phyloP scores from a whole-genome alignment of 192 early-diverging fungal species.

The Haplosporangium gracile region DNA sequence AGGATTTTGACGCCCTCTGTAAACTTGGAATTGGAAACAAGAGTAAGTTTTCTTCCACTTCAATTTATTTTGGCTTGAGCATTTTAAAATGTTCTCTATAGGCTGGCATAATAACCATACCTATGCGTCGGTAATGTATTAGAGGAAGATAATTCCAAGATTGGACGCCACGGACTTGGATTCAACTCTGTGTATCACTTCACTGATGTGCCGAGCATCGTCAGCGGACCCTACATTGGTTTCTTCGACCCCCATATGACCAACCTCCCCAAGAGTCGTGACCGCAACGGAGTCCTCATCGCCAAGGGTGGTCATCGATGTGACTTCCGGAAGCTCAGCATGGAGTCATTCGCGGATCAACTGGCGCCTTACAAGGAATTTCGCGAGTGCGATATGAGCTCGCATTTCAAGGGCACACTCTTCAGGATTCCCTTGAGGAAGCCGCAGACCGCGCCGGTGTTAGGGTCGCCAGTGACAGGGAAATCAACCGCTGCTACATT shows the following conservation, averaged over 20 bases:
- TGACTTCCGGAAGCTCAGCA: slow-evolving; percentile 20
- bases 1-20: slow-evolving; percentile 13
- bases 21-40: slow-evolving; percentile 23
- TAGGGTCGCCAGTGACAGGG: no score
- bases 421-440: slow-evolving; percentile 34
- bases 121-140: background rate
- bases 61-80: background rate
- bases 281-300: background rate
- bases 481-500: no score
- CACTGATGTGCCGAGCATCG: slow-evolving; percentile 51
- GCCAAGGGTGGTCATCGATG: slow-evolving; percentile 19
- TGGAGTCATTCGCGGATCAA: slow-evolving; percentile 15
- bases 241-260: slow-evolving; percentile 37
- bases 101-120: background rate
- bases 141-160: slow-evolving; percentile 29
- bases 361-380: slow-evolving; percentile 17
- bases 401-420: slow-evolving; percentile 36
- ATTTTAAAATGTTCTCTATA: background rate
- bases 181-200: slow-evolving; percentile 51
- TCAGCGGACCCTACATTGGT: slow-evolving; percentile 30
- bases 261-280: slow-evolving; percentile 12
- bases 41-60: slow-evolving; percentile 1
- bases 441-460: no score
- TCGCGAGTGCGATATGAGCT: slow-evolving; percentile 31
- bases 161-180: slow-evolving; percentile 49